These are phyloP conservation scores for Mycena albidolilacea DNA, from an alignment of 768 basidiomycete species.

Conservation along the genomic window DNA sequence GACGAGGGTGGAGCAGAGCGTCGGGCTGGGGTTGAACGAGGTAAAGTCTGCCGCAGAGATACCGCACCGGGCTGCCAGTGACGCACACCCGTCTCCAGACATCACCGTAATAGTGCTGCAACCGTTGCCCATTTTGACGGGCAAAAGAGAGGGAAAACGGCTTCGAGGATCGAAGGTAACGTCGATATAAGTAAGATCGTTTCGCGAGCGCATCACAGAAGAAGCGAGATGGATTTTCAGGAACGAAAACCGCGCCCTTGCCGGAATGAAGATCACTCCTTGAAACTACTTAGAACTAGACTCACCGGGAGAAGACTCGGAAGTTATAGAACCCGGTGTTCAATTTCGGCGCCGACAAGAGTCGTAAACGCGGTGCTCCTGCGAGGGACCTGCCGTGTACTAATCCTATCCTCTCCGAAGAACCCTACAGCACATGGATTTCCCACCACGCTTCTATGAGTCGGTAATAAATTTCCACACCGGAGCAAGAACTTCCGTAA, in stretches of 20 bases:
- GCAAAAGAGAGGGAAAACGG: background rate
- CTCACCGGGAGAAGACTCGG: too few species aligned
- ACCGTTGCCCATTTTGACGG: background rate
- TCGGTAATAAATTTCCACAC: too few species aligned
- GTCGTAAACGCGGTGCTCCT: too few species aligned
- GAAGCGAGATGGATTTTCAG: background rate
- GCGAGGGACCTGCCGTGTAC: too few species aligned
- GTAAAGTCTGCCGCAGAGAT: slow-evolving; percentile 23
- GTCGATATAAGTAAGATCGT: slow-evolving; percentile 3
- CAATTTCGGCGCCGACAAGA: too few species aligned
- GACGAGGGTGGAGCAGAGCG: slow-evolving; percentile 17
- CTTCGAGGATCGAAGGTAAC: background rate
- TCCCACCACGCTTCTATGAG: too few species aligned
- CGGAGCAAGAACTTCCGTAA: too few species aligned
- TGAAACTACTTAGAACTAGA: too few species aligned
- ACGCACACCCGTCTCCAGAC: slow-evolving; percentile 16
- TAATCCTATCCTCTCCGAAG: too few species aligned
- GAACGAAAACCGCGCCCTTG: background rate
- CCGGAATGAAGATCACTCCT: too few species aligned
- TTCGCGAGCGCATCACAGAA: slow-evolving; percentile 1
- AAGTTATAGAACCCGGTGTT: too few species aligned
- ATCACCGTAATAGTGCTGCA: slow-evolving; percentile 14
- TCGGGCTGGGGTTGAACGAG: slow-evolving; percentile 23
- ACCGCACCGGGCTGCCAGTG: slow-evolving; percentile 17
- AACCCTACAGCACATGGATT: too few species aligned